A percentile compares a stretch with the other conserved stretches of the same genome.
These are phyloP conservation scores for Mycena vitilis DNA, from an alignment of 768 basidiomycete genomes.

Conservation along the genomic window DNA sequence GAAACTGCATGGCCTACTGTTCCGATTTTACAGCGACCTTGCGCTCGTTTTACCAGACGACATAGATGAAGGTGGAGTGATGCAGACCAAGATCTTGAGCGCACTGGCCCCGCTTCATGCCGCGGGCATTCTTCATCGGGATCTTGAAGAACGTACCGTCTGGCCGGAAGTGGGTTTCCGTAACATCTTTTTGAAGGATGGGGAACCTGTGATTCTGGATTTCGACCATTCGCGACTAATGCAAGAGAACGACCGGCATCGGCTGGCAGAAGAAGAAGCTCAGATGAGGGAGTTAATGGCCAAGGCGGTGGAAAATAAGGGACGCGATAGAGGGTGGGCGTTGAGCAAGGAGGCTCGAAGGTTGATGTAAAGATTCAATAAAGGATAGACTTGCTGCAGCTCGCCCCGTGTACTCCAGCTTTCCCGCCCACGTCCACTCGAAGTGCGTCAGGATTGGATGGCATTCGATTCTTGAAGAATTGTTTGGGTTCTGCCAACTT, in stretches of 20 bases:
- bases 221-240: conserved; percentile 23
- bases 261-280: conserved; percentile 11
- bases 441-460: too few species aligned
- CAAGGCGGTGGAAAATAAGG: conserved; percentile 11
- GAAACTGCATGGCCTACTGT: conserved; percentile 13
- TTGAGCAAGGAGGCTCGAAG: conserved; percentile 19
- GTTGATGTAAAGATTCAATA: not conserved
- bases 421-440: too few species aligned
- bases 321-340: conserved; percentile 19
- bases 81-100: not conserved
- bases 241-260: not conserved
- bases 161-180: conserved; percentile 22
- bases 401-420: too few species aligned
- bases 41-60: not conserved
- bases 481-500: too few species aligned
- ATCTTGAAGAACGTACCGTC: conserved; percentile 13
- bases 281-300: conserved; percentile 8
- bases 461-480: too few species aligned
- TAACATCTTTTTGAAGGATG: conserved; percentile 15
- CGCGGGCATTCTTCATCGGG: conserved; percentile 9
- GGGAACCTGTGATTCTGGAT: conserved; percentile 22
- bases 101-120: conserved; percentile 3
- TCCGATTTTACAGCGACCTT: conserved; percentile 10
- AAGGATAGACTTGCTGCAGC: too few species aligned
- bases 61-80: too few species aligned